Evolutionary conservation across 2,329 filamentous ascomycete genomes (phyloP).

Genomic region (Trichophaea hybrida): DNA sequence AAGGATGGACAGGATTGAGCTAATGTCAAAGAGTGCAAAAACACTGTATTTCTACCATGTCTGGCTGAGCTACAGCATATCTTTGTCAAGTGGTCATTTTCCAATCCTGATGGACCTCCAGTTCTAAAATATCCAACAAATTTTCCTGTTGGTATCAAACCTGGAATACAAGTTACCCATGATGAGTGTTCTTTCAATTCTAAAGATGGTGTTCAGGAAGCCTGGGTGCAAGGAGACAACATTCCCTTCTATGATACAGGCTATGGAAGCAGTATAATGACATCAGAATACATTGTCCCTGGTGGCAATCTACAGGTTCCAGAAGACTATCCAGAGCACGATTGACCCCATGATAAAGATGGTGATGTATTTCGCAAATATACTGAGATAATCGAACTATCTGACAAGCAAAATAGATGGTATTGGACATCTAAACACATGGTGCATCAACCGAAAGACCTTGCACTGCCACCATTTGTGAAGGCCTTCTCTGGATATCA

Average conservation of each 20-base stretch:
- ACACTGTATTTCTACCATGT: background rate
- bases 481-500: background rate
- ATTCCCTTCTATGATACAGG: conserved; percentile 2
- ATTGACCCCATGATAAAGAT: background rate
- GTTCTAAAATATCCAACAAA: background rate
- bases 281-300: conserved; percentile 6
- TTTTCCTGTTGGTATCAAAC: background rate
- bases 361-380: background rate
- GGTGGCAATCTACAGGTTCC: background rate
- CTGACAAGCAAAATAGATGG: background rate
- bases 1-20: conserved; percentile 7
- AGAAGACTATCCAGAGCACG: background rate
- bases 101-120: background rate
- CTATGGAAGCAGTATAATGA: background rate
- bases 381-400: conserved; percentile 7
- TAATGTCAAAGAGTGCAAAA: conserved; percentile 1
- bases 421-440: background rate
- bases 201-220: too few relatives aligned
- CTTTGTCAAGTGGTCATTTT: background rate
- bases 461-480: conserved; percentile 7
- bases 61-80: background rate
- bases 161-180: background rate
- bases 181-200: conserved; percentile 7
- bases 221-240: background rate
- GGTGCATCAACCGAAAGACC: background rate